These are phyloP conservation scores for Cyclocybe cylindracea DNA, from an alignment of 768 basidiomycete genomes.

Conservation along the genomic window DNA sequence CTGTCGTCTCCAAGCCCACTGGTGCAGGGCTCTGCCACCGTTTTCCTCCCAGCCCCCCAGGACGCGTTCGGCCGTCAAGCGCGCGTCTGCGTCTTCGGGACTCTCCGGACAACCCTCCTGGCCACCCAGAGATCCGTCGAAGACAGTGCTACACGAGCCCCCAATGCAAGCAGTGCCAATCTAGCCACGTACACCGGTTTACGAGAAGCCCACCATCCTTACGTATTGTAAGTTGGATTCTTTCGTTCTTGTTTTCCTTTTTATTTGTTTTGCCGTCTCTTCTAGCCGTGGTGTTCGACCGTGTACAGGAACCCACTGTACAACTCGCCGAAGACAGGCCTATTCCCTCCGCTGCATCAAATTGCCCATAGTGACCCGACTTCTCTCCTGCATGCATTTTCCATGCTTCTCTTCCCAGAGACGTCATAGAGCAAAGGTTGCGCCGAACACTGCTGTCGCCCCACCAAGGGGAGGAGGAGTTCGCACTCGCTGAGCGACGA, in stretches of 20 bases:
- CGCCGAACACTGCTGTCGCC: neutral
- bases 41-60: slow-evolving; percentile 43
- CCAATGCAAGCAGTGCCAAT: slow-evolving; percentile 21
- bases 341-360: too few relatives aligned
- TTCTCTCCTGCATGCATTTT: slow-evolving; percentile 60
- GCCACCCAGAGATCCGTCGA: slow-evolving; percentile 37
- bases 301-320: slow-evolving; percentile 66
- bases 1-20: slow-evolving; percentile 1
- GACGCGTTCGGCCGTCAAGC: slow-evolving; percentile 21
- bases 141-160: slow-evolving; percentile 29
- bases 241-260: neutral
- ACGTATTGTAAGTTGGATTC: slow-evolving; percentile 66
- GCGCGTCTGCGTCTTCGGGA: slow-evolving; percentile 40
- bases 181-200: slow-evolving; percentile 39
- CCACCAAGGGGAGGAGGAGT: slow-evolving; percentile 2
- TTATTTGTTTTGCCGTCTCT: neutral
- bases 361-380: slow-evolving; percentile 65
- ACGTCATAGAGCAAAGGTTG: slow-evolving; percentile 16
- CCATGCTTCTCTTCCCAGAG: slow-evolving; percentile 56
- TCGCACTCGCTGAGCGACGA: slow-evolving; percentile 22
- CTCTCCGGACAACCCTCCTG: slow-evolving; percentile 75
- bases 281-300: slow-evolving; percentile 65
- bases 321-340: slow-evolving; percentile 42
- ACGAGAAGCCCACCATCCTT: slow-evolving; percentile 65
- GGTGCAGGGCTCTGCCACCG: slow-evolving; percentile 10